Evolutionary conservation across 352 stramenopile genomes (phyloP).

Genomic region (Pythium dissimile): DNA sequence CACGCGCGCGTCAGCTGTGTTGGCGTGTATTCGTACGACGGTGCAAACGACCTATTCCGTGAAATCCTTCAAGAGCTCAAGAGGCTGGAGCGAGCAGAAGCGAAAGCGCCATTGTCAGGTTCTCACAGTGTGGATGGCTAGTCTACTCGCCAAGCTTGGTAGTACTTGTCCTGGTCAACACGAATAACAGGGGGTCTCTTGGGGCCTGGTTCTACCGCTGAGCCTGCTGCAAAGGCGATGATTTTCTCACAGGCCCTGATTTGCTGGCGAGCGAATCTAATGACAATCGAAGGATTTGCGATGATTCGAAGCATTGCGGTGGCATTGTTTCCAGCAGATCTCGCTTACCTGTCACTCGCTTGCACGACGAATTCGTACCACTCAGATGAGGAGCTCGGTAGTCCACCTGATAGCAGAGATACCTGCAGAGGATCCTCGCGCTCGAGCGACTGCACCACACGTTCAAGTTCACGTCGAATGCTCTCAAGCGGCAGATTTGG

Average conservation of each 20-base stretch:
- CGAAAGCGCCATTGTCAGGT: too few relatives aligned
- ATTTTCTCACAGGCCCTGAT: conserved; percentile 10
- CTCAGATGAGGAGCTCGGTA: neutral
- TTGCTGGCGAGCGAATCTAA: conserved; percentile 1
- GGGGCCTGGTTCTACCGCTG: neutral
- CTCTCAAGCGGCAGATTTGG: neutral
- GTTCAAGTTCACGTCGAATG: neutral
- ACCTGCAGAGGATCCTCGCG: neutral
- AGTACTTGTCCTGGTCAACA: conserved; percentile 27
- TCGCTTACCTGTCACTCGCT: conserved; percentile 26
- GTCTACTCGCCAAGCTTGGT: conserved; percentile 29
- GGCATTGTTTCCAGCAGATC: too few relatives aligned
- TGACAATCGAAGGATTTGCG: neutral
- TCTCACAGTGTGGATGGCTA: neutral
- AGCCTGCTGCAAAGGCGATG: neutral
- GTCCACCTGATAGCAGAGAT: neutral
- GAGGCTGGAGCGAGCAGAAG: neutral
- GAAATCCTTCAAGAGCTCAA: conserved; percentile 27
- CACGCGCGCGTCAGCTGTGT: conserved; percentile 93
- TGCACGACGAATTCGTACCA: conserved; percentile 46
- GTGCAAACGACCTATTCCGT: conserved; percentile 88
- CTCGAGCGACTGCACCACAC: conserved; percentile 1
- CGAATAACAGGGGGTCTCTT: too few relatives aligned
- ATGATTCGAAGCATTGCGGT: too few relatives aligned
- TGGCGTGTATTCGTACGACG: conserved; percentile 93